These are phyloP conservation scores for Noccaea caerulescens DNA, from an alignment of 345 rosid genomes.

Conservation along the genomic window DNA sequence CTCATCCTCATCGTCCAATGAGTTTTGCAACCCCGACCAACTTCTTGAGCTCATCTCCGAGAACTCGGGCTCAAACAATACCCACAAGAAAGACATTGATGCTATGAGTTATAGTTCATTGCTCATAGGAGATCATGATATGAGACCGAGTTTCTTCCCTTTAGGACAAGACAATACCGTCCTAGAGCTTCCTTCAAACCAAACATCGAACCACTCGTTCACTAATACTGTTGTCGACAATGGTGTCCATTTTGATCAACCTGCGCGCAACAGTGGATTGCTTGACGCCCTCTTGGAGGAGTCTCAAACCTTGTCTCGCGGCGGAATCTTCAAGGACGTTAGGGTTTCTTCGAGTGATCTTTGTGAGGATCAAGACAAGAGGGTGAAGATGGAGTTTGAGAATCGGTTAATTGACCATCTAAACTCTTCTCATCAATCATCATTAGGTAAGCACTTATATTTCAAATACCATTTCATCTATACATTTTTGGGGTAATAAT, in stretches of 20 bases:
- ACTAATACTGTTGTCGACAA: constrained; percentile 24
- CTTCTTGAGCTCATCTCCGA: constrained; percentile 40
- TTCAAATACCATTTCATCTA: not conserved
- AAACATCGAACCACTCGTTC: constrained; percentile 43
- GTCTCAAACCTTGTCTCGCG: constrained; percentile 48
- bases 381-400: constrained; percentile 33
- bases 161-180: constrained; percentile 36
- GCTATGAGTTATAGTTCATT: constrained; percentile 55
- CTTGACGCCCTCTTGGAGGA: constrained; percentile 64
- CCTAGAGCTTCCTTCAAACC: constrained; percentile 61
- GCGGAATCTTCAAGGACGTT: constrained; percentile 31
- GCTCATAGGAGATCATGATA: constrained; percentile 51
- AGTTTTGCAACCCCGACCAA: constrained; percentile 32
- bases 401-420: constrained; percentile 42
- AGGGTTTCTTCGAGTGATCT: constrained; percentile 23
- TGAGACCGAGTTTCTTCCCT: constrained; percentile 29
- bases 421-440: constrained; percentile 50
- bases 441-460: constrained; percentile 50
- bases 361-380: constrained; percentile 23
- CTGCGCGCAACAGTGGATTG: constrained; percentile 51
- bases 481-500: not conserved
- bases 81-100: constrained; percentile 32
- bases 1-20: constrained; percentile 37
- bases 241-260: constrained; percentile 20
- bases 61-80: constrained; percentile 24